Conservation (phyloP, 2,329 filamentous ascomycete species). For the Sclerotinia nivalis region DNA sequence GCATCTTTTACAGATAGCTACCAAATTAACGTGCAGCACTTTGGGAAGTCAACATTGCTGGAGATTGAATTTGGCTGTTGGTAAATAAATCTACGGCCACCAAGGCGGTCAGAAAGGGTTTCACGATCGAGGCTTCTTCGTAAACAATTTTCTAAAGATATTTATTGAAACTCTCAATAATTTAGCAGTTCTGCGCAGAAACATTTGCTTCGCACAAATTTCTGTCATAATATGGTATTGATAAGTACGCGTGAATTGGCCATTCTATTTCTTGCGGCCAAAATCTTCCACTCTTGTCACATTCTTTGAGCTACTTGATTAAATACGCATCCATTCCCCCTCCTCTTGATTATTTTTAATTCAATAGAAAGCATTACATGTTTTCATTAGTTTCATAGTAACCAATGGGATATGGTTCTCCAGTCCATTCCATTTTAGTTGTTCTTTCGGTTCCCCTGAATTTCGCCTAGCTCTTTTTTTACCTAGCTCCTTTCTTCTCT, state of each 20-base stretch:
- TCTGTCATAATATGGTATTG: too few relatives aligned
- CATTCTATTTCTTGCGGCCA: too few relatives aligned
- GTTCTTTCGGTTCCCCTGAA: not conserved
- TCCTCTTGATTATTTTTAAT: not conserved
- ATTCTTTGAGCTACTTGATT: too few relatives aligned
- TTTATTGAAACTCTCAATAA: not conserved
- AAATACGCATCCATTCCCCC: not conserved
- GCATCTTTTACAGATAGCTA: too few relatives aligned
- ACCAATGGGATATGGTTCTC: not conserved
- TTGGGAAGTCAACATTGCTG: not conserved
- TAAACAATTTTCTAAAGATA: not conserved
- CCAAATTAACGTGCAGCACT: not conserved
- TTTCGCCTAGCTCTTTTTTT: not conserved
- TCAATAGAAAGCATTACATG: fast-evolving
- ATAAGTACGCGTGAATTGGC: too few relatives aligned
- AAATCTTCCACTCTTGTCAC: too few relatives aligned
- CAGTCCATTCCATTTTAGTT: not conserved
- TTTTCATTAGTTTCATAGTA: fast-evolving
- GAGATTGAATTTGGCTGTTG: not conserved
- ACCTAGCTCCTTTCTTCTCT: not conserved
- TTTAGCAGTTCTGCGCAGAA: too few relatives aligned
- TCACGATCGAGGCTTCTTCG: not conserved
- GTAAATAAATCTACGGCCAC: too few relatives aligned
- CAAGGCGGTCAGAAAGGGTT: too few relatives aligned
- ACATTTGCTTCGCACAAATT: too few relatives aligned